Evolutionary conservation across 2,329 filamentous ascomycete genomes (phyloP), one percentile per base, ranked within the genome.

Genomic region (Cladosporium halotolerans): DNA sequence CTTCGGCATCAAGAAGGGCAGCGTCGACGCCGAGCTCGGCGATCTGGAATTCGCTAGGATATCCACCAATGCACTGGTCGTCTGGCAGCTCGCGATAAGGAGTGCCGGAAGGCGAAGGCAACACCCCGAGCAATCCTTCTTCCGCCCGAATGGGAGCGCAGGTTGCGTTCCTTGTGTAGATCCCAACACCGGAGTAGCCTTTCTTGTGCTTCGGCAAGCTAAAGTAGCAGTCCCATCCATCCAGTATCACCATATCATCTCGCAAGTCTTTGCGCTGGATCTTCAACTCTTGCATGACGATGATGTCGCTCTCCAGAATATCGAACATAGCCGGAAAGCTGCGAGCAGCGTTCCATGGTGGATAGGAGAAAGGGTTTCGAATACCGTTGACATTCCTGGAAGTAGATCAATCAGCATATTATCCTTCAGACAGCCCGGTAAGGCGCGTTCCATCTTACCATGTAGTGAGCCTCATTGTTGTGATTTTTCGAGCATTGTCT

Each of bases 151-250:
- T 88, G 0, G 93, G 93, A 3, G 84, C 82, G 69, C 93, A 97
- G 34, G 81, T 85, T 3, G 86, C 79, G 66, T 88, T 93, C n/a
- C 89, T 82, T 1, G 91, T 96, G 72, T 96, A 99, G 34, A 99
- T 89, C 3, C 86, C 93, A 2, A 99, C 92, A 2, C 93, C 93
- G 23, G 92, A 95, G 68, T 97, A 99, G 19, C 93, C 92, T 76
- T 96, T 97, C 70, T 97, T 97, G 66, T 95, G 80, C 67, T 85
- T 89, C 0, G 93, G 93, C 19, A 99, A 76, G 67, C 90, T 96
- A 72, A 96, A 96, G 72, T 86, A 96, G 59, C 91, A 91, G 68
- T 99, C 93, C 92, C 92, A 99, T 10, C 93, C 93, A 0, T 88
- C 84, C 0, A 97, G 83, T 33, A 97, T 76, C 9, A 97, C 91